phyloP scores from a whole-genome alignment of 2,329 filamentous ascomycete species.

The Shiraia sp. region DNA sequence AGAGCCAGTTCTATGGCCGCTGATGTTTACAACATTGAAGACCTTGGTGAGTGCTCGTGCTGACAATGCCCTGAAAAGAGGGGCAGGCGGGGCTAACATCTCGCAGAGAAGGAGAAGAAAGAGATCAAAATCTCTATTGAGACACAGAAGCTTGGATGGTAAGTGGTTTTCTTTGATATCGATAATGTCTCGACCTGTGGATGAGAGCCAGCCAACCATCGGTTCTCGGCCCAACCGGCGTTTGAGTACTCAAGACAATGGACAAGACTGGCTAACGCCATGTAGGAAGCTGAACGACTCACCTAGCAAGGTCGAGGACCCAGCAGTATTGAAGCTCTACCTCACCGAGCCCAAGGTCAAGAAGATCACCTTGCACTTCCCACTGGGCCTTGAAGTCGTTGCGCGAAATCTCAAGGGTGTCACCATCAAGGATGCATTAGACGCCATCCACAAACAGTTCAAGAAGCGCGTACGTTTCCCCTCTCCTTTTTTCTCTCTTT shows the following conservation, averaged over 20 bases:
- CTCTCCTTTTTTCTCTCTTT: background rate
- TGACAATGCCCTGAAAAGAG: slow-evolving; percentile 13
- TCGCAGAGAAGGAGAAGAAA: slow-evolving; percentile 71
- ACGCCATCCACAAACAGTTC: slow-evolving; percentile 94
- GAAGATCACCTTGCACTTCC: slow-evolving; percentile 93
- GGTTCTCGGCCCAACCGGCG: too few species aligned
- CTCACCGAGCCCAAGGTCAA: slow-evolving; percentile 84
- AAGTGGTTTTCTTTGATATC: slow-evolving; percentile 45
- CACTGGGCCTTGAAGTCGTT: slow-evolving; percentile 81
- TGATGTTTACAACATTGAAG: slow-evolving; percentile 80
- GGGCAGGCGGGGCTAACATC: slow-evolving; percentile 39
- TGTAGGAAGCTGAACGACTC: slow-evolving; percentile 93
- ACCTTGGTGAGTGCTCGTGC: slow-evolving; percentile 68
- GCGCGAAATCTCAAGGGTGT: slow-evolving; percentile 92
- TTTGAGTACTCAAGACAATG: background rate
- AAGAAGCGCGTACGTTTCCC: slow-evolving; percentile 80
- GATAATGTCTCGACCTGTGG: background rate
- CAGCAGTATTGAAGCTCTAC: slow-evolving; percentile 77
- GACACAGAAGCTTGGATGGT: slow-evolving; percentile 89
- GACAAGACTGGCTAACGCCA: slow-evolving; percentile 17
- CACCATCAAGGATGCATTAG: slow-evolving; percentile 94
- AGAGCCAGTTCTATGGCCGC: slow-evolving; percentile 73
- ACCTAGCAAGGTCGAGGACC: slow-evolving; percentile 76
- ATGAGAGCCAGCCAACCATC: background rate
- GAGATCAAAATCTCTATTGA: slow-evolving; percentile 76